Conservation (phyloP, 495 filamentous ascomycete species). For the Clohesyomyces aquaticus region DNA sequence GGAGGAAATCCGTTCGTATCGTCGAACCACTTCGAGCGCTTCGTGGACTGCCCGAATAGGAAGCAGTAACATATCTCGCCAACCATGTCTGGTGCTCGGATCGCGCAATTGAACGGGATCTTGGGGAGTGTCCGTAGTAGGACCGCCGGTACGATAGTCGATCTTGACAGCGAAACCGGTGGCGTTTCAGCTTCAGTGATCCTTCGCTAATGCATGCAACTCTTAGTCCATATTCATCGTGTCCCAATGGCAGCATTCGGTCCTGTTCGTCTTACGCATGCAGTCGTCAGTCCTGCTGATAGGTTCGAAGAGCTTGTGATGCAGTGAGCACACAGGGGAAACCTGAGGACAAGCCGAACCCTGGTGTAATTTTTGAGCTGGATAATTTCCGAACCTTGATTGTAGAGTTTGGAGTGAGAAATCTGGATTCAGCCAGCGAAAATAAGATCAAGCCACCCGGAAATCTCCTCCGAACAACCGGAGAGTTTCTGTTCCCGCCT, state of each 20-base stretch:
- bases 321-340: neutral
- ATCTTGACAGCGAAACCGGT: neutral
- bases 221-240: neutral
- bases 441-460: neutral
- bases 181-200: conserved; percentile 2
- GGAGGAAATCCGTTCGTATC: too few relatives aligned
- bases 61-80: neutral
- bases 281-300: too few relatives aligned
- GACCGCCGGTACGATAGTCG: neutral
- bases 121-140: too few relatives aligned
- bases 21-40: neutral
- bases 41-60: neutral
- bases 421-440: too few relatives aligned
- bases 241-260: neutral
- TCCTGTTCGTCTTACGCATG: too few relatives aligned
- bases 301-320: too few relatives aligned
- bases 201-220: conserved; percentile 4
- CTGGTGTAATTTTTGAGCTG: neutral
- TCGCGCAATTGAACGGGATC: neutral
- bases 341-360: neutral
- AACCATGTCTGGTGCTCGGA: neutral
- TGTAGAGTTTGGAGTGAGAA: too few relatives aligned
- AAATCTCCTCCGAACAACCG: conserved; percentile 1
- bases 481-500: neutral
- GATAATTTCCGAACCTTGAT: too few relatives aligned